These are phyloP conservation scores for Yamadazyma sp. DNA, from an alignment of 1,139 yeast species.

Conservation along the genomic window DNA sequence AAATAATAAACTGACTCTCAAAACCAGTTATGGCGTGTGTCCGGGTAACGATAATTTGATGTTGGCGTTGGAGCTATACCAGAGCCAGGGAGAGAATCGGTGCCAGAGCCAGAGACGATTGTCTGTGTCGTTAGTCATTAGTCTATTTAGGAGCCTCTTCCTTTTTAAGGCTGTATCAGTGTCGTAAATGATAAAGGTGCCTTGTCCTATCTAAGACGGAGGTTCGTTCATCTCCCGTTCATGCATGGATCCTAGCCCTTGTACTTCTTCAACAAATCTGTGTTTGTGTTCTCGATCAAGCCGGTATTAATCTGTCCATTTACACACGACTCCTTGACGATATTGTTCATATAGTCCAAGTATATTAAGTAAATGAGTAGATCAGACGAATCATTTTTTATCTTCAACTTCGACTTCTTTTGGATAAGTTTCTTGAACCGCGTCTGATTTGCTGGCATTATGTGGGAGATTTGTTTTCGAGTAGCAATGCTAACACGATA, in stretches of 20 bases:
- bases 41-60: too few species aligned
- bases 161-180: too few species aligned
- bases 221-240: too few species aligned
- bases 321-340: constrained; percentile 25
- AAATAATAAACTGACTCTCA: too few species aligned
- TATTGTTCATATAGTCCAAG: constrained; percentile 41
- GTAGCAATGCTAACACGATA: not conserved
- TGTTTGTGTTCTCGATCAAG: constrained; percentile 19
- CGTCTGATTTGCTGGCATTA: constrained; percentile 9
- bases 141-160: too few species aligned
- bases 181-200: too few species aligned
- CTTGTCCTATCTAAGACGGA: too few species aligned
- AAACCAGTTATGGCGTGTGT: not conserved
- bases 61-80: too few species aligned
- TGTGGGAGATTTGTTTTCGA: not conserved
- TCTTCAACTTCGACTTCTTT: constrained; percentile 16
- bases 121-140: too few species aligned
- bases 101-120: too few species aligned
- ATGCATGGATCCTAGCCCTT: constrained; percentile 23
- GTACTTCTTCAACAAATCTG: constrained; percentile 24
- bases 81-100: too few species aligned
- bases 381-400: constrained; percentile 43
- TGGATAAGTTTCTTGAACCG: constrained; percentile 21
- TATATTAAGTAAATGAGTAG: constrained; percentile 50
- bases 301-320: constrained; percentile 9